Conservation (phyloP, 371 early-diverging fungal genomes). For the Mortierella sp. region DNA sequence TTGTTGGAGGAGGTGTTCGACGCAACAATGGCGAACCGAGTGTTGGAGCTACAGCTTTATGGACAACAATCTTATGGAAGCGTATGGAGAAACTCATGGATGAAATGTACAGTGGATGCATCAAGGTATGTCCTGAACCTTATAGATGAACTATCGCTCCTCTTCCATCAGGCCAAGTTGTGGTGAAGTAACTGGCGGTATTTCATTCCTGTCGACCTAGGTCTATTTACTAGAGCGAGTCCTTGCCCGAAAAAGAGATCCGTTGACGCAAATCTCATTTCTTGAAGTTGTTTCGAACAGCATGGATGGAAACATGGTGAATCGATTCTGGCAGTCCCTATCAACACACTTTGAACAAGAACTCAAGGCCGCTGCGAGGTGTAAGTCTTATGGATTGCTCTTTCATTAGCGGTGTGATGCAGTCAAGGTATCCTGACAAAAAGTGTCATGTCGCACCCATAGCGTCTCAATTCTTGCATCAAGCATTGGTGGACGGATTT, state of each 20-base stretch:
- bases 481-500: slow-evolving; percentile 79
- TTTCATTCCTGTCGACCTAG: slow-evolving; percentile 38
- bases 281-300: slow-evolving; percentile 60
- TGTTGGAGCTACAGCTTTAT: slow-evolving; percentile 60
- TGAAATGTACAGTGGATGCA: slow-evolving; percentile 73
- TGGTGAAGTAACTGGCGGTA: not conserved
- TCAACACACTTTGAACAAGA: slow-evolving; percentile 59
- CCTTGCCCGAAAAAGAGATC: slow-evolving; percentile 74
- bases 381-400: slow-evolving; percentile 8
- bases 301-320: slow-evolving; percentile 59
- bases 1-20: slow-evolving; percentile 57
- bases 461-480: slow-evolving; percentile 75
- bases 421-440: too few relatives aligned
- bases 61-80: slow-evolving; percentile 70
- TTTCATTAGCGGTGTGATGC: not conserved
- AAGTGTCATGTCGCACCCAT: not conserved
- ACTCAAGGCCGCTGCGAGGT: slow-evolving; percentile 47
- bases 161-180: not conserved
- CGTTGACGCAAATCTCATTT: slow-evolving; percentile 72
- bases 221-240: slow-evolving; percentile 79
- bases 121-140: slow-evolving; percentile 60
- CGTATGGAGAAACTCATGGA: slow-evolving; percentile 80
- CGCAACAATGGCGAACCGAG: slow-evolving; percentile 65
- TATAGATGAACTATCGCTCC: not conserved
- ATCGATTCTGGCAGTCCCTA: slow-evolving; percentile 60